Evolutionary conservation across 768 basidiomycete genomes (phyloP).

Genomic region (Filobasidium wieringae): DNA sequence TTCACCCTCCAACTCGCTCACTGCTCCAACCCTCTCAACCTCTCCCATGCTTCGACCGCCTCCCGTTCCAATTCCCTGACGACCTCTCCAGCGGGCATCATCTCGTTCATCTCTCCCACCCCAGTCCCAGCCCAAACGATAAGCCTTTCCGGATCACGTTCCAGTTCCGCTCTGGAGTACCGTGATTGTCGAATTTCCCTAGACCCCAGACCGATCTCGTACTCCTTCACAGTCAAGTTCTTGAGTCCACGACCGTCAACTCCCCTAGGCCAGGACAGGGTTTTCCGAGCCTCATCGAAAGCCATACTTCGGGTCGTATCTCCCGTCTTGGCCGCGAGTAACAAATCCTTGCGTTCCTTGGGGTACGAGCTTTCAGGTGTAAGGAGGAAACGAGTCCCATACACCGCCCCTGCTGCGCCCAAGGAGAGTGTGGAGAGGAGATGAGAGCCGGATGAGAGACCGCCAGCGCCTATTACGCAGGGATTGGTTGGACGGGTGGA

Average conservation of each 20-base stretch:
- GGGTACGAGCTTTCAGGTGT: constrained; percentile 54
- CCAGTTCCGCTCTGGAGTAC: constrained; percentile 36
- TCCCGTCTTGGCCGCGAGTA: constrained; percentile 39
- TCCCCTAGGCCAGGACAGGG: constrained; percentile 40
- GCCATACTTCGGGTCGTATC: constrained; percentile 51
- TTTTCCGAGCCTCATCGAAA: constrained; percentile 48
- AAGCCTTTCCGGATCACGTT: constrained; percentile 46
- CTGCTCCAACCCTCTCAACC: not conserved
- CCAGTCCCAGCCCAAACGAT: constrained; percentile 61
- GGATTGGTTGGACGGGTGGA: constrained; percentile 33
- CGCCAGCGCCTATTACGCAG: constrained; percentile 62
- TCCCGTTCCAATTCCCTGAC: constrained; percentile 9
- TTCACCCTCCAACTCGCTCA: no score
- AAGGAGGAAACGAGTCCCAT: constrained; percentile 65
- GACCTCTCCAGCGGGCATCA: constrained; percentile 31
- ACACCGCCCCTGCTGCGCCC: constrained; percentile 56
- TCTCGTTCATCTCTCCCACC: constrained; percentile 49
- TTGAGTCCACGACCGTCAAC: constrained; percentile 53
- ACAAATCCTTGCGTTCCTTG: constrained; percentile 47
- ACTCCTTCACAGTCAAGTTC: constrained; percentile 42
- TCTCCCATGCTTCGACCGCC: not conserved
- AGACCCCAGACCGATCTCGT: constrained; percentile 38
- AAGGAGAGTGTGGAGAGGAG: constrained; percentile 54
- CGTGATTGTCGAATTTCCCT: constrained; percentile 43
- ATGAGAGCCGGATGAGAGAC: constrained; percentile 54